These are phyloP conservation scores for Shiraia bambusicola DNA, from an alignment of 2,329 filamentous ascomycete genomes.

Conservation along the genomic window DNA sequence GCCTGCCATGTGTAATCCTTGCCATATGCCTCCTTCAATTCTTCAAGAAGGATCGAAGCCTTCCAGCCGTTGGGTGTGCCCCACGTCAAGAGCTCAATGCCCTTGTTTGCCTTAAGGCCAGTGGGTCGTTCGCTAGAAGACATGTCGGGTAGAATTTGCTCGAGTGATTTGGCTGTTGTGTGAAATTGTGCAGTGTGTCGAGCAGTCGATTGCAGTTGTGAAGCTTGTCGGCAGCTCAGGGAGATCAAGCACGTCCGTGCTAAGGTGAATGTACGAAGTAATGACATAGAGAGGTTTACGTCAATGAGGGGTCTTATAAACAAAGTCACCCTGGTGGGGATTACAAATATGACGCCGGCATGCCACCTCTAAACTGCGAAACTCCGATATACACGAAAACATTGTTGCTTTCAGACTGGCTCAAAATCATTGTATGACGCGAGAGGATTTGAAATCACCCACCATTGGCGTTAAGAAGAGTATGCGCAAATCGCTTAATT, in stretches of 20 bases:
- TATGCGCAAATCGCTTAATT: no score
- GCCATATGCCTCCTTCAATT: slow-evolving; percentile 66
- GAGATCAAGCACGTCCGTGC: slow-evolving; percentile 16
- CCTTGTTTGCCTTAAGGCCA: slow-evolving; percentile 62
- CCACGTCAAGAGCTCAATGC: slow-evolving; percentile 65
- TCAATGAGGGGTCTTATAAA: slow-evolving; percentile 29
- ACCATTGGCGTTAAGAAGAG: no score
- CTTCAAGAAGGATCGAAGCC: slow-evolving; percentile 63
- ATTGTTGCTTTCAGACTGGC: no score
- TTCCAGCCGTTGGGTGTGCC: slow-evolving; percentile 56
- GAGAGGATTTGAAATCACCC: no score
- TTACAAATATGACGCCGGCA: no score
- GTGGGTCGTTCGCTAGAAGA: slow-evolving; percentile 46
- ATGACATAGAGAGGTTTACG: slow-evolving; percentile 20
- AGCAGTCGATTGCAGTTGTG: slow-evolving; percentile 13
- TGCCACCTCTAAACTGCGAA: no score
- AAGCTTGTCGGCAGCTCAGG: slow-evolving; percentile 14
- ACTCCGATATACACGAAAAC: no score
- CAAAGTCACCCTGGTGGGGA: background rate
- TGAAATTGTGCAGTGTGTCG: slow-evolving; percentile 21
- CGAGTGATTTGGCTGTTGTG: slow-evolving; percentile 16
- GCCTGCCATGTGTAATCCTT: slow-evolving; percentile 59
- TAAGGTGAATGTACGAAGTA: slow-evolving; percentile 17
- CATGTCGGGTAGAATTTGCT: slow-evolving; percentile 25
- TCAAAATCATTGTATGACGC: no score